Evolutionary conservation across 495 filamentous ascomycete species (phyloP), one percentile per base, ranked within the genome.

Genomic region (Baudoinia panamericana): DNA sequence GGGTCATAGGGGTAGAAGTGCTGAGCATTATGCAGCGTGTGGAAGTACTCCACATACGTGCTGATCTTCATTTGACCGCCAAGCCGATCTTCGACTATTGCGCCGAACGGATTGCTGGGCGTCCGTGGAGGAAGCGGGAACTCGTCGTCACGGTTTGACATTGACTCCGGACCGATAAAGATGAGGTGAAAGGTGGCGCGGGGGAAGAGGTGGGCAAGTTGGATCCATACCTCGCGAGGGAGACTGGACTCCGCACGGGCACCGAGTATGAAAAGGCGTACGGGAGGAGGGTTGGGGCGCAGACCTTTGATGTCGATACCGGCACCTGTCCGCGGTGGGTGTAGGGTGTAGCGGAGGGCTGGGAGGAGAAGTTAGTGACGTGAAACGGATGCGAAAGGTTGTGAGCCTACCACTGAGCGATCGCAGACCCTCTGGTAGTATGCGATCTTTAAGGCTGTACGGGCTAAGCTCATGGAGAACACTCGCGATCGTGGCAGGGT

Each of bases 1-100:
- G 90, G 90, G 58, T 99, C 90, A 61, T 83, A 95, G 0, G 92
- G 92, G 18, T 80, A 71, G 65, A 96, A 99, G 41, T 82, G 68
- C 22, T 80, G 73, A 1, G 88, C 77, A 52, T 88, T 75, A 63
- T 96, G 87, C 53, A 99, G 71, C 1, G 85, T 95, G 58, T 99
- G 87, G 66, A 87, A 99, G 62, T 99, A 95, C 44, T 99, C 92
- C 18, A 95, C 87, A 52, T 84, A 93, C 0, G 90, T 99, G 53
- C 75, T 84, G 48, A 99, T 92, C 66, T 96, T 96, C 75, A 94
- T 75, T 39, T 75, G 73, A 15, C 77, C 73, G 51, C 76, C 78
- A 2, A 96, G 68, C 13, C 88, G 70, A 56, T 86, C 85, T 62
- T 99, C 92, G 6, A 94, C 76, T 17, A 96, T 70, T 7, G 81